These are phyloP conservation scores for Crotalaria pallida DNA, from an alignment of 306 rosid species.

Conservation along the genomic window DNA sequence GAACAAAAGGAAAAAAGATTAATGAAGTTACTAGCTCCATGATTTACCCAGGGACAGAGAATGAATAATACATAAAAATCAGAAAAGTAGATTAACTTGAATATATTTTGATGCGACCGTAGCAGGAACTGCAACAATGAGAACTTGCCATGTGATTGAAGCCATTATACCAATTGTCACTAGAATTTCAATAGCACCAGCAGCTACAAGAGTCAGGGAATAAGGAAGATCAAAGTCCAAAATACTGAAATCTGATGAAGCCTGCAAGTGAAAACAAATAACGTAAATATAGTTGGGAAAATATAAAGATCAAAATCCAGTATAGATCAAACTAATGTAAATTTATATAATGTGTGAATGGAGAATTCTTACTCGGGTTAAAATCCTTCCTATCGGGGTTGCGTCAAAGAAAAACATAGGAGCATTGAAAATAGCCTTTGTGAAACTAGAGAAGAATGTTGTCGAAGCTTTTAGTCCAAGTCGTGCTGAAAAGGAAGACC, in stretches of 20 bases:
- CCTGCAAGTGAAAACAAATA: conserved; percentile 40
- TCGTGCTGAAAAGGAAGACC: conserved; percentile 35
- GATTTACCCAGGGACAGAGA: not conserved
- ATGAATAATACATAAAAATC: not conserved
- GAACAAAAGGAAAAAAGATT: not conserved
- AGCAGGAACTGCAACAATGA: conserved; percentile 54
- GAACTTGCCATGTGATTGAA: conserved; percentile 80
- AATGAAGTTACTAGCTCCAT: not conserved
- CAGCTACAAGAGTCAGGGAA: conserved; percentile 29
- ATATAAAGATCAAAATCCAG: not conserved
- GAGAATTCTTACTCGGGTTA: conserved; percentile 56
- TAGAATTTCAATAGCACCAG: conserved; percentile 30
- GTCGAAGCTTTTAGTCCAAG: conserved; percentile 74
- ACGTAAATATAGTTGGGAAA: not conserved
- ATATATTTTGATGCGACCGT: conserved; percentile 42
- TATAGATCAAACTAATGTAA: too few relatives aligned
- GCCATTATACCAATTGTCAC: conserved; percentile 44
- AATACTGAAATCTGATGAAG: conserved; percentile 74
- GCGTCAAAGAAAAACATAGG: conserved; percentile 88
- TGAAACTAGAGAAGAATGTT: conserved; percentile 59
- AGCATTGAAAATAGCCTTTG: conserved; percentile 60
- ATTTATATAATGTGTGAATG: too few relatives aligned
- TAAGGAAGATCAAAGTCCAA: conserved; percentile 76
- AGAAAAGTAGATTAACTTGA: conserved; percentile 36
- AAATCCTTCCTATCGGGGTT: conserved; percentile 73